These are phyloP conservation scores for Colletotrichum gigasporum DNA, from an alignment of 2,329 filamentous ascomycete species.

Conservation along the genomic window DNA sequence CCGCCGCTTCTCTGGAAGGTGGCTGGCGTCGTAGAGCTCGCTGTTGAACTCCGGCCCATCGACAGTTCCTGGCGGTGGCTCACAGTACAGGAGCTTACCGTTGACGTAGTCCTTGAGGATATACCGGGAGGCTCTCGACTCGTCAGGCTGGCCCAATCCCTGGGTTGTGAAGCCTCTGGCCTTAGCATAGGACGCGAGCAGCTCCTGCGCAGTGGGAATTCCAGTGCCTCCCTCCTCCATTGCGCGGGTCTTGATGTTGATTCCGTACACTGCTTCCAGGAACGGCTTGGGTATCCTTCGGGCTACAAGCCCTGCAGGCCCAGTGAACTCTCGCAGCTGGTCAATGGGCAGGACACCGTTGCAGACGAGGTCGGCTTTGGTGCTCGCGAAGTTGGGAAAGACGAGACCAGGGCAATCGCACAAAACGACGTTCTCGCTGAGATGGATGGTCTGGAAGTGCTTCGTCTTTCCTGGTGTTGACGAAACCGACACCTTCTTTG, in stretches of 20 bases:
- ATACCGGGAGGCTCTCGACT: conserved; percentile 88
- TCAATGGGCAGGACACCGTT: conserved; percentile 96
- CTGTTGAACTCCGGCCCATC: conserved; percentile 84
- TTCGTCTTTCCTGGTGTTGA: conserved; percentile 98
- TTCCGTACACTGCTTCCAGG: conserved; percentile 92
- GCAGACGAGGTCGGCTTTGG: conserved; percentile 95
- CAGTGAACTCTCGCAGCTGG: conserved; percentile 91
- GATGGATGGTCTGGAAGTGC: conserved; percentile 97
- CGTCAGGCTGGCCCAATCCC: conserved; percentile 90
- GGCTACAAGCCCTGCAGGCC: conserved; percentile 84
- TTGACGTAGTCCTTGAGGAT: conserved; percentile 98
- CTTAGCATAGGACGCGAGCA: conserved; percentile 85
- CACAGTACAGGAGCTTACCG: conserved; percentile 91
- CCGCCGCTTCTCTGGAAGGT: conserved; percentile 84
- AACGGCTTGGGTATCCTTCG: conserved; percentile 87
- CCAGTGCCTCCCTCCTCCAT: conserved; percentile 94
- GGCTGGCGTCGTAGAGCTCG: conserved; percentile 84
- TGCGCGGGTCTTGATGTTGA: conserved; percentile 83
- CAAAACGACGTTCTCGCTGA: conserved; percentile 87
- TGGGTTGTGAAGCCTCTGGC: conserved; percentile 92
- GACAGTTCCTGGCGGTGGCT: conserved; percentile 80
- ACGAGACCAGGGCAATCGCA: conserved; percentile 99
- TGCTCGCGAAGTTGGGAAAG: conserved; percentile 97
- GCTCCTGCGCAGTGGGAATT: conserved; percentile 82
- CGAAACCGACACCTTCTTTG: conserved; percentile 98